Base-by-base conservation (phyloP, 306 rosid species). In the Sphenostylis stenocarpa region DNA sequence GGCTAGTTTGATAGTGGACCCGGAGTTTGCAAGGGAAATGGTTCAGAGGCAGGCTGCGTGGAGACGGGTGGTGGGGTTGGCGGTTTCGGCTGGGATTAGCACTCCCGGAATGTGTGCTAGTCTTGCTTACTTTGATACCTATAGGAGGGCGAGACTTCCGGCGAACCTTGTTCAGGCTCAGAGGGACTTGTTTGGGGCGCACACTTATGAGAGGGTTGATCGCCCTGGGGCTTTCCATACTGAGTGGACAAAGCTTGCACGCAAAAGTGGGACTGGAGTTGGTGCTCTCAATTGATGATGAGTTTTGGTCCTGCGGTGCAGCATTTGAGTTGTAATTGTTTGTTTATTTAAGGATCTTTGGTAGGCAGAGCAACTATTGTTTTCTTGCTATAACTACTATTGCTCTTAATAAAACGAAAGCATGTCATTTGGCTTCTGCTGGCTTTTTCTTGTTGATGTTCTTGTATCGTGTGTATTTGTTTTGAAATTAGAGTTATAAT, bases 71-170 rank as follows among this genome's bases (percentile, higher is more conserved):
- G 98, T 94, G 1, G 95, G 98, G 49, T 72, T 91, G 81, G 97
- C 98, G 0, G 86, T 94, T 16, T 82, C 96, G 0, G 87, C 95
- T 0, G 98, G 98, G 71, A 91, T 94, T 55, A 91, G 98, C 80
- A 94, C 98, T 0, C 98, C 97, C 0, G 96, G 98, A 7, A 94
- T 94, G 98, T 94, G 98, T 62, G 98, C 98, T 2, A 94, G 98
- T 78, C 92, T 94, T 56, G 85, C 97, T 4, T 94, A 94, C 75
- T 91, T 94, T 20, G 98, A 94, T 48, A 94, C 98, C 0, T 94
- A 94, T 24, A 77, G 96, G 80, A 85, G 95, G 15, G 92, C 96
- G 0, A 85, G 95, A 84, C 93, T 94, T 49, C 98, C 98, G 0
- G 98, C 98, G 7, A 94, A 94, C 77, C 94, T 94, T 68, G 98